Conservation (phyloP, 371 early-diverging fungal genomes). For the Rhizomucor miehei region DNA sequence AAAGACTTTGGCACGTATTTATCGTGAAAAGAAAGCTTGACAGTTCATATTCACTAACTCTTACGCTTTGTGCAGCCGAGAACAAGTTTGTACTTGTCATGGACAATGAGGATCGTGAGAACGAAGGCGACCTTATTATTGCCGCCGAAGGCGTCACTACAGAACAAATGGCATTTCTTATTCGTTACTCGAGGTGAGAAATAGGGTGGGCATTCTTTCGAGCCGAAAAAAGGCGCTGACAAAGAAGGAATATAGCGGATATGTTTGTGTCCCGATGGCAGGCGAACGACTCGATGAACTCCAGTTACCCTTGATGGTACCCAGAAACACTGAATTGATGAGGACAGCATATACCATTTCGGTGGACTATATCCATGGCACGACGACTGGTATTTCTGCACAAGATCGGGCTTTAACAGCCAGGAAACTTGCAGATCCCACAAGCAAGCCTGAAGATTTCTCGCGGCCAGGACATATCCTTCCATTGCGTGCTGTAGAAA, state of each 20-base stretch:
- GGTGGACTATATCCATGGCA: conserved; percentile 80
- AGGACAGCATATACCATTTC: conserved; percentile 93
- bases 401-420: conserved; percentile 85
- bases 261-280: conserved; percentile 85
- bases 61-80: conserved; percentile 34
- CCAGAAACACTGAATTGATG: conserved; percentile 81
- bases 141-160: conserved; percentile 88
- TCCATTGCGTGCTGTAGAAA: conserved; percentile 79
- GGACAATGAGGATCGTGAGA: conserved; percentile 96
- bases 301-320: conserved; percentile 91
- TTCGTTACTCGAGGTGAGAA: conserved; percentile 83
- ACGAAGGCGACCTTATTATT: conserved; percentile 96
- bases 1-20: conserved; percentile 26
- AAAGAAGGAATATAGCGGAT: conserved; percentile 60
- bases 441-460: conserved; percentile 68
- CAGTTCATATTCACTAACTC: background rate
- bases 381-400: conserved; percentile 95
- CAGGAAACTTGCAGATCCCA: conserved; percentile 72
- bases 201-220: background rate
- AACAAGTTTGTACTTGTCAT: conserved; percentile 86
- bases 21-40: conserved; percentile 1
- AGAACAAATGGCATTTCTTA: conserved; percentile 91
- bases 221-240: background rate
- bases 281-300: conserved; percentile 77
- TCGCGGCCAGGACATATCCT: conserved; percentile 93